Conservation (phyloP, 192 early-diverging fungal species). For the Rhizophagus prolifer region DNA sequence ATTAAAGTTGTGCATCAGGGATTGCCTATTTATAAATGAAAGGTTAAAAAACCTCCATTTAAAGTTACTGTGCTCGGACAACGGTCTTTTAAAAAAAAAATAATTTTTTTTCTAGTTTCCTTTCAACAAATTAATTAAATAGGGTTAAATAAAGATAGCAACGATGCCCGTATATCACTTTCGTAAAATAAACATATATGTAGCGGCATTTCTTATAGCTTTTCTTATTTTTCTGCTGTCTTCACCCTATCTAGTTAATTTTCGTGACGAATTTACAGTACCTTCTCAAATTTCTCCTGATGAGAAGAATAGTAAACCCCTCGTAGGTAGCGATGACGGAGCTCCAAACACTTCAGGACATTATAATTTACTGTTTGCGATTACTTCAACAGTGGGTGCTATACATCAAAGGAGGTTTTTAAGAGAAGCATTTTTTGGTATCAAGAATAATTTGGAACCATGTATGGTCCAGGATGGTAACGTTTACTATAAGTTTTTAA, state of each 20-base stretch:
- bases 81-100: no score
- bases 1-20: no score
- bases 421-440: slow-evolving; percentile 54
- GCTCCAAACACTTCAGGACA: slow-evolving; percentile 26
- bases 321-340: no score
- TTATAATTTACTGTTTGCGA: slow-evolving; percentile 49
- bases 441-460: slow-evolving; percentile 50
- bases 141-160: neutral
- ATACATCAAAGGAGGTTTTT: slow-evolving; percentile 47
- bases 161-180: neutral
- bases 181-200: slow-evolving; percentile 9
- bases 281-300: no score
- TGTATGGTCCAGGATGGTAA: slow-evolving; percentile 45
- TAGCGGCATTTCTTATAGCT: neutral
- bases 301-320: no score
- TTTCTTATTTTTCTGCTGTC: slow-evolving; percentile 12
- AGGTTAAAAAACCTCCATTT: no score
- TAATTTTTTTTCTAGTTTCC: no score
- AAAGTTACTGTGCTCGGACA: no score
- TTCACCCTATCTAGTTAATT: neutral
- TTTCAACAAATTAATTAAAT: no score
- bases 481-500: slow-evolving; percentile 49
- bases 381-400: slow-evolving; percentile 43
- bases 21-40: no score
- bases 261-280: neutral